Evolutionary conservation across 2,329 filamentous ascomycete genomes (phyloP), one percentile per base, ranked within the genome.

Genomic region (Dactylellina leptospora): DNA sequence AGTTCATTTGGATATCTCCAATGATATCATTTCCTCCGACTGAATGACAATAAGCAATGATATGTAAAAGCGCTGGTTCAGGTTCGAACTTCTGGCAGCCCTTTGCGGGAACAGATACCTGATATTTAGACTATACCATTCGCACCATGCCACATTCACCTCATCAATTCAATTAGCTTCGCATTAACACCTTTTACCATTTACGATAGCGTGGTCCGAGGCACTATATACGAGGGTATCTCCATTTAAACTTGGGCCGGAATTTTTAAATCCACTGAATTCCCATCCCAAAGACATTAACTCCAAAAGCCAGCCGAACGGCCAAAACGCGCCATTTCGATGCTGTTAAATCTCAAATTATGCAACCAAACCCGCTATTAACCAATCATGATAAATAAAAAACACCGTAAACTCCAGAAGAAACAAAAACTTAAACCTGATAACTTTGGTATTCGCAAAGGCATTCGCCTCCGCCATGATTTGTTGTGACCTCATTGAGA

Each of bases 371-470:
- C 18, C 50, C n/a, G 10, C 36, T 16, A 40, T 40, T 40, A 40
- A 40, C n/a, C n/a, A n/a, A n/a, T n/a, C n/a, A n/a, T n/a, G n/a
- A n/a, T 33, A 23, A 20, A 45, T 23, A 38, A 36, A 27, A 23
- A 54, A 38, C 30, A 13, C 47, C 62, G 40, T 18, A 13, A 42
- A 59, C 44, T 50, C 42, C 33, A 45, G 40, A 44, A 53, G 44
- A 36, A n/a, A n/a, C n/a, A n/a, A n/a, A 38, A 36, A 40, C 13
- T 8, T 3, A 36, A 42, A 11, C 9, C 30, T 54, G 9, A 23
- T 40, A 20, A 27, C 59, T 71, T n/a, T 59, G 42, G 23, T 71
- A 71, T 18, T 58, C 23, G 36, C 66, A 71, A n/a, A 71, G 27
- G n/a, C 66, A 71, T 23, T 56, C 9, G n/a, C 66, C 66, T 33